Evolutionary conservation across 2,329 filamentous ascomycete genomes (phyloP).

Genomic region (Exophiala mesophila): DNA sequence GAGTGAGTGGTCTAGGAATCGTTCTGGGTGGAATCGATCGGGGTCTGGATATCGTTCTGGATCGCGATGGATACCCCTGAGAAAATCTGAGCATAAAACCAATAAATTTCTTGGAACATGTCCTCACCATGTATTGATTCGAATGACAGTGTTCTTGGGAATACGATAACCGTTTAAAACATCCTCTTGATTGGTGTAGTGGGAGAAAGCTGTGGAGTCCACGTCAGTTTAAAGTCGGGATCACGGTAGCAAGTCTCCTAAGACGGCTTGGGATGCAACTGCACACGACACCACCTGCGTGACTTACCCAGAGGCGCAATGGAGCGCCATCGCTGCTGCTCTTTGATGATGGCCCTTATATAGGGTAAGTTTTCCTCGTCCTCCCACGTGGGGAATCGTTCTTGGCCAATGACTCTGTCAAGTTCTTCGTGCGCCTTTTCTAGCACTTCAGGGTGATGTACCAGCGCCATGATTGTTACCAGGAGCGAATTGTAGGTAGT

Average conservation of each 20-base stretch:
- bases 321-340: constrained; percentile 41
- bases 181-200: constrained; percentile 14
- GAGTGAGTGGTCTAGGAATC: constrained; percentile 48
- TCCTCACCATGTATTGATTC: constrained; percentile 33
- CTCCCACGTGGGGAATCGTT: constrained; percentile 31
- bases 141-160: constrained; percentile 41
- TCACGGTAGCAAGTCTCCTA: background rate
- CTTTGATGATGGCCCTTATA: constrained; percentile 36
- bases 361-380: constrained; percentile 34
- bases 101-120: too few species aligned
- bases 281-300: background rate
- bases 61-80: constrained; percentile 47
- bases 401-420: constrained; percentile 27
- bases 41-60: constrained; percentile 47
- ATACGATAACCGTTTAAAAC: constrained; percentile 20
- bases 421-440: constrained; percentile 31
- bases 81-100: background rate
- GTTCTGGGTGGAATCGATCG: constrained; percentile 48
- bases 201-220: background rate
- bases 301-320: constrained; percentile 1
- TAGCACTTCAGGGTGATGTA: constrained; percentile 22
- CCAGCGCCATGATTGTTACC: constrained; percentile 24
- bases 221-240: background rate
- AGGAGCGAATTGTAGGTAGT: constrained; percentile 31
- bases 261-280: background rate